Evolutionary conservation across 495 filamentous ascomycete species (phyloP).

Genomic region (Aspergillus sparsus): DNA sequence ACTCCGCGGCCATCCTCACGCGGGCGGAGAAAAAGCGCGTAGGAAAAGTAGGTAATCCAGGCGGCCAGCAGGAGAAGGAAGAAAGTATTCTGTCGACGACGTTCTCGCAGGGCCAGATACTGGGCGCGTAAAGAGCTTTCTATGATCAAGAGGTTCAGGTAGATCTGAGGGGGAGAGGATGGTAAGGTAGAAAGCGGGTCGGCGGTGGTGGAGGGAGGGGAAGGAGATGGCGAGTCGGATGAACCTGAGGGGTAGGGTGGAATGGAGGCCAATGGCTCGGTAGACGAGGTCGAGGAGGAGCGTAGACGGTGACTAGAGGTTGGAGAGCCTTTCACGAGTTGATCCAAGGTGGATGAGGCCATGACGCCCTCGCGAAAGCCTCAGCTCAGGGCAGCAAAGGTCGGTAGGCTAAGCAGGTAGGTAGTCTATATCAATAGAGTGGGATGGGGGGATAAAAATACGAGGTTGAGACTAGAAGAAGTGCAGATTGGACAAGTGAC

Average conservation of each 20-base stretch:
- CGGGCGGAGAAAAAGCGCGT: slow-evolving; percentile 83
- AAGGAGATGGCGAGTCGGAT: slow-evolving; percentile 38
- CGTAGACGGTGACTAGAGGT: slow-evolving; percentile 45
- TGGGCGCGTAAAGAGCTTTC: slow-evolving; percentile 92
- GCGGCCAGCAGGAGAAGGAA: slow-evolving; percentile 75
- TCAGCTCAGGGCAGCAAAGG: not conserved
- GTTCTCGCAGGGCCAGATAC: slow-evolving; percentile 83
- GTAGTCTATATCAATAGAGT: not conserved
- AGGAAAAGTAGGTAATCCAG: slow-evolving; percentile 83
- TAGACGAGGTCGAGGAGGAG: slow-evolving; percentile 39
- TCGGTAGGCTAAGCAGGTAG: not conserved
- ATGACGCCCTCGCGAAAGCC: slow-evolving; percentile 31
- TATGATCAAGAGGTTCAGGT: slow-evolving; percentile 95
- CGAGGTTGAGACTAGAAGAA: slow-evolving; percentile 19
- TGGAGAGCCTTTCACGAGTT: slow-evolving; percentile 82
- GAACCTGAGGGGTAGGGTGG: slow-evolving; percentile 34
- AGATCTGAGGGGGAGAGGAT: slow-evolving; percentile 94
- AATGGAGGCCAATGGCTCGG: slow-evolving; percentile 37
- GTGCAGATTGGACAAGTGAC: slow-evolving; percentile 30
- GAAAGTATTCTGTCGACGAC: slow-evolving; percentile 92
- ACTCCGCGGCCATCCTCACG: slow-evolving; percentile 88
- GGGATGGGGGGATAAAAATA: not conserved
- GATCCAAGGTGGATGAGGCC: slow-evolving; percentile 69
- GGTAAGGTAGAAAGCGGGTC: slow-evolving; percentile 82
- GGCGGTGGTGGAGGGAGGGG: slow-evolving; percentile 44